Base-by-base conservation (phyloP, 2,329 filamentous ascomycete genomes). In the Penicillium concentricum region DNA sequence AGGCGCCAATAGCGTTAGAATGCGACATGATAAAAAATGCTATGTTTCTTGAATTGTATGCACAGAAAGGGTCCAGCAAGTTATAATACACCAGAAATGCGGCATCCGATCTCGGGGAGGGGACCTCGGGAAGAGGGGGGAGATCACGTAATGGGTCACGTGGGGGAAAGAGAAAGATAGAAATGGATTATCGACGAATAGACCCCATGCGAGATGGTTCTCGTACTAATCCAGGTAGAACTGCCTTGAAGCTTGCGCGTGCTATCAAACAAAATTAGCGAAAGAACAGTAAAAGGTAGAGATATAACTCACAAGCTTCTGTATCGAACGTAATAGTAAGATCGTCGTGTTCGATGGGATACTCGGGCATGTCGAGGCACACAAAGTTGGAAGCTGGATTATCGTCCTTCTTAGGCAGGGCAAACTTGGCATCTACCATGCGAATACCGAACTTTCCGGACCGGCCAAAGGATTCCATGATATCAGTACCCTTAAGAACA, bases 291-390 rank as follows among this genome's bases (percentile, higher is more conserved):
- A 48, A 26, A 15, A 53, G 1, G 9, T 2, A 7, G 6, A 18
- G n/a, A 22, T 20, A 22, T 18, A 51, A 81, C 88, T 79, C 75
- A 92, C 89, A 88, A 68, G 82, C 79, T 71, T 91, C 88, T 44
- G 82, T 87, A 62, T 96, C 91, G 79, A 97, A 97, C 59, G 87
- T 76, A 67, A 97, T 87, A 12, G 87, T 84, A 64, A 97, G 91
- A 76, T 97, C 92, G 72, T 96, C 92, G 74, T 96, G 91, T 76
- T 96, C 92, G 49, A 90, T 90, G 1, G 92, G 90, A 73, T 95
- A 90, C 67, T 96, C 92, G 18, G 92, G 88, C 73, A 92, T 84
- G 73, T 96, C 92, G 57, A 96, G 76, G 71, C 90, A 94, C 38
- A 96, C 82, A 76, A 93, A 96, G 26, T 86, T 84, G 70, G 86